Conservation (phyloP, 2,329 filamentous ascomycete species). For the Magnaporthales sp. region DNA sequence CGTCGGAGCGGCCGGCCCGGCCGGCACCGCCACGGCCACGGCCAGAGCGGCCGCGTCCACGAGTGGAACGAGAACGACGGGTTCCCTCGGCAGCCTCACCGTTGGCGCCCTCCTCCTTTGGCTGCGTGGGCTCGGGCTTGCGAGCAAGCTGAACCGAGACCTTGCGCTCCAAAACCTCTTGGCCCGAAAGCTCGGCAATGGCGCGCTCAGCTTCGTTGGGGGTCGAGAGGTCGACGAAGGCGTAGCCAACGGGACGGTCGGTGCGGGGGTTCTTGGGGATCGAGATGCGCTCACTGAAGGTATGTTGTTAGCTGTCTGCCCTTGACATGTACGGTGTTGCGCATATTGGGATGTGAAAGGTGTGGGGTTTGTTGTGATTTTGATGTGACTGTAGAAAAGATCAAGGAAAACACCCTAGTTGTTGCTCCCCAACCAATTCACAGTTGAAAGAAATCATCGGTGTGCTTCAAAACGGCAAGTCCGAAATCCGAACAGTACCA, state of each 20-base stretch:
- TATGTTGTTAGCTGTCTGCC: background rate
- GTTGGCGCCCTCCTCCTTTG: conserved; percentile 52
- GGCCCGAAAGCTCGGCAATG: conserved; percentile 89
- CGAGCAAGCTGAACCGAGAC: conserved; percentile 97
- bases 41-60: conserved; percentile 57
- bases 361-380: background rate
- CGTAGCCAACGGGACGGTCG: conserved; percentile 95
- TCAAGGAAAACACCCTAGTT: background rate
- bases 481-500: background rate
- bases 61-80: conserved; percentile 53
- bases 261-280: conserved; percentile 99
- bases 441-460: background rate
- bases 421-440: background rate
- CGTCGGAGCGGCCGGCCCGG: conserved; percentile 56
- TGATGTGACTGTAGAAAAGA: background rate
- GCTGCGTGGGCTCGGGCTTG: conserved; percentile 69
- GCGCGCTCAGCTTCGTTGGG: conserved; percentile 91
- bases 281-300: conserved; percentile 82
- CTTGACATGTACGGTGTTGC: background rate
- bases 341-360: background rate
- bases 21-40: conserved; percentile 55
- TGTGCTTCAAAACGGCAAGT: background rate
- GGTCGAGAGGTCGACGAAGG: conserved; percentile 96
- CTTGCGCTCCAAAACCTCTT: conserved; percentile 97
- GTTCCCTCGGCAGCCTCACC: conserved; percentile 65